A percentile compares a stretch with the other conserved stretches of the same genome.
Conservation (phyloP, 169 alveolate genomes). For the Plasmodium malariae region DNA sequence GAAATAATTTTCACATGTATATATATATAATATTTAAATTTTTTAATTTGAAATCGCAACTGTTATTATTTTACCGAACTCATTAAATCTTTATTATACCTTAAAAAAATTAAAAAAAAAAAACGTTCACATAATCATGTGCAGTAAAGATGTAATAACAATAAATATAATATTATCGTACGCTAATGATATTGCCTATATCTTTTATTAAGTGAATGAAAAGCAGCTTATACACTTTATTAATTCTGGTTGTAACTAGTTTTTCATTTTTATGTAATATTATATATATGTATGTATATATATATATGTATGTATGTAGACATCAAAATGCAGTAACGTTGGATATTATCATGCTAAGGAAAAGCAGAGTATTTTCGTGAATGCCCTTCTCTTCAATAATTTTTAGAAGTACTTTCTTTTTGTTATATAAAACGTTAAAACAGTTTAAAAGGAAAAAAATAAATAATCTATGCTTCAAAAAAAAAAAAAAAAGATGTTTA, state of each 20-base stretch:
- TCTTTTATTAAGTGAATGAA: too few species aligned
- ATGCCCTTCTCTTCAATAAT: background rate
- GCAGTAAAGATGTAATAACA: too few species aligned
- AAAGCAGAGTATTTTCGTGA: background rate
- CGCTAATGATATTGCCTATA: too few species aligned
- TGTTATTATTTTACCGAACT: background rate
- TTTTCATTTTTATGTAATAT: too few species aligned
- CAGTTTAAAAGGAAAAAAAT: background rate
- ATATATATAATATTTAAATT: too few species aligned
- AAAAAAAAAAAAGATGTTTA: background rate
- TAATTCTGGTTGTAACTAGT: too few species aligned
- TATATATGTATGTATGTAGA: background rate
- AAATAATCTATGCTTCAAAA: too few species aligned
- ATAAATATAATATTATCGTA: too few species aligned
- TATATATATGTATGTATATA: too few species aligned
- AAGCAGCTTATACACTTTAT: too few species aligned
- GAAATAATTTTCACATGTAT: background rate
- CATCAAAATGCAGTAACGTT: background rate
- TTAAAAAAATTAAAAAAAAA: background rate
- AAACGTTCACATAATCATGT: background rate
- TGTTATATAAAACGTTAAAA: background rate
- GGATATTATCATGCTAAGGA: background rate
- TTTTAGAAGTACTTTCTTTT: background rate
- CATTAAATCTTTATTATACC: background rate
- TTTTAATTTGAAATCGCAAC: slow-evolving; percentile 6